Base-by-base conservation (phyloP, 1,284 basidiomycete genomes). In the Phellopilus nigrolimitatus region DNA sequence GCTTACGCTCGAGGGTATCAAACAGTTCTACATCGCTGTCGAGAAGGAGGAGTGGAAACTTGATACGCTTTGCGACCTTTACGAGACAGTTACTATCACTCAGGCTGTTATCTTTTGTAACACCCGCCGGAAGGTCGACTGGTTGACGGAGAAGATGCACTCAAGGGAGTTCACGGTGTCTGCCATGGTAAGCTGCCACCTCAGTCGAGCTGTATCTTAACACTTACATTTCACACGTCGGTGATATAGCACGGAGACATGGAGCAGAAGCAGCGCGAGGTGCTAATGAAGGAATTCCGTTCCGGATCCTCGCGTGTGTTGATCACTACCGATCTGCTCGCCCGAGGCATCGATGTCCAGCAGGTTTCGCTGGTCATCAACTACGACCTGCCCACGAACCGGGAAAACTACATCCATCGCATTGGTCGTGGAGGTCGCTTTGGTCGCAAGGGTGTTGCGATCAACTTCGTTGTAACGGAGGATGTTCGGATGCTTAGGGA, bases 221-320 rank as follows among this genome's bases (percentile, higher is more conserved):
- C 55, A 49, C 50, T 57, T 33, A 44, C 36, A 53, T 55, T 39
- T 33, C 28, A 9, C 15, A 40, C 51, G n/a, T 25, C 37, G 38
- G 43, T 50, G 37, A 41, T 33, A 45, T 60, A 88, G 85, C 87
- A 90, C 76, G 92, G 91, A 60, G 93, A 95, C 71, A 95, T 95
- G 92, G 91, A 94, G 69, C 89, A 92, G 75, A 84, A 83, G 68
- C 86, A 92, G 71, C 90, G 93, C 62, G 92, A 97, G 70, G 86
- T 92, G 63, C 80, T 95, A 73, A 95, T 95, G 92, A 92, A 93
- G 74, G 92, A 95, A 74, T 97, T 97, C 88, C 88, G 91, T 60
- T 92, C 90, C 54, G 92, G 92, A 55, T 93, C 91, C 42, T 94
- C 91, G 61, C 90, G 92, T 71, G 91, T 97, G 60, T 76, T 97